Evolutionary conservation across 2,329 filamentous ascomycete genomes (phyloP).

Genomic region (Hymenoscyphus infarciens): DNA sequence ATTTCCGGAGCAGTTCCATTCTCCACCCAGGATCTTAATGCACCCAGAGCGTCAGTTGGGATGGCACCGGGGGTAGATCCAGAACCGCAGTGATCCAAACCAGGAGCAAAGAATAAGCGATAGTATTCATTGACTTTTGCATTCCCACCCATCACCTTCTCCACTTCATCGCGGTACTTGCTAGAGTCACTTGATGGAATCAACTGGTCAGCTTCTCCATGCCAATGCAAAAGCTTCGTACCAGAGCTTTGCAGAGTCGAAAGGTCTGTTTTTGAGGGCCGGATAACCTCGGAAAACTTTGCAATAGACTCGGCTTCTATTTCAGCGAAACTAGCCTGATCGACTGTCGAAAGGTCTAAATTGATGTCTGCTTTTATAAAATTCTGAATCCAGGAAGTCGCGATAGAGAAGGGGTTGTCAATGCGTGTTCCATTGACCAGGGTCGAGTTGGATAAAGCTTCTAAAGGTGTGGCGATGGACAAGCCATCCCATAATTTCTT

Average conservation of each 20-base stretch:
- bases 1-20: conserved; percentile 29
- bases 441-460: not conserved
- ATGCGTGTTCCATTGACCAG: not conserved
- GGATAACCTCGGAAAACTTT: conserved; percentile 9
- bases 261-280: conserved; percentile 17
- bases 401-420: not conserved
- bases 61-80: not conserved
- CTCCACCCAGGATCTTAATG: conserved; percentile 30
- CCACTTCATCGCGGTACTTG: not conserved
- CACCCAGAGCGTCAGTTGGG: not conserved
- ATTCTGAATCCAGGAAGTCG: not conserved
- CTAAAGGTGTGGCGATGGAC: not conserved
- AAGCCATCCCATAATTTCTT: conserved; percentile 15
- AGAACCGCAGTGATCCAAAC: not conserved
- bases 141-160: not conserved
- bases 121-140: conserved; percentile 2
- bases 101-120: not conserved
- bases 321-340: not conserved
- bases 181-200: not conserved
- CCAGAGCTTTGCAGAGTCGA: not conserved
- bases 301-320: not conserved
- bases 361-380: not conserved
- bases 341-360: conserved; percentile 2
- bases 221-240: conserved; percentile 7
- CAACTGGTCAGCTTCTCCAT: not conserved